Percentiles rank a stretch among this genome's conserved stretches.
Evolutionary conservation across 1,284 basidiomycete genomes (phyloP).

Genomic region (Ceratobasidium sp.): DNA sequence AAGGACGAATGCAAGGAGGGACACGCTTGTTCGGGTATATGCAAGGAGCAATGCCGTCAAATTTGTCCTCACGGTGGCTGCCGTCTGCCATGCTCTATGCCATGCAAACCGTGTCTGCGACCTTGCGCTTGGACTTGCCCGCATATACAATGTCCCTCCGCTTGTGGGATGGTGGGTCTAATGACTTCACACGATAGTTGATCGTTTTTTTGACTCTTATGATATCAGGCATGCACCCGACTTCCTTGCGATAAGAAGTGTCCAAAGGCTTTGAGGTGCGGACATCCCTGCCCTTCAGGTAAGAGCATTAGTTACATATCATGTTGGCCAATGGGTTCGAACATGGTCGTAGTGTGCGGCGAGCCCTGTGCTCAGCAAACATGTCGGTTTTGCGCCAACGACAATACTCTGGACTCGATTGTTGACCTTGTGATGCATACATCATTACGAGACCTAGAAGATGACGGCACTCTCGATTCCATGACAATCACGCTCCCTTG

Average conservation of each 20-base stretch:
- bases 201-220: conserved; percentile 13
- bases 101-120: conserved; percentile 75
- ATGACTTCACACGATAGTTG: neutral
- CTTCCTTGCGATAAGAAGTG: conserved; percentile 76
- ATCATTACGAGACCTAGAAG: conserved; percentile 64
- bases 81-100: conserved; percentile 63
- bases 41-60: conserved; percentile 68
- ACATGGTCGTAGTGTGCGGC: conserved; percentile 68
- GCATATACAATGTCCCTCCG: conserved; percentile 71
- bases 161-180: conserved; percentile 74
- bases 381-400: conserved; percentile 67
- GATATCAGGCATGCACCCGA: conserved; percentile 70
- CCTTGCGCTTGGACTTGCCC: conserved; percentile 71
- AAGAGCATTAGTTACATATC: conserved; percentile 48
- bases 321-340: neutral
- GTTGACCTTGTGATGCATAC: conserved; percentile 72
- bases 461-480: conserved; percentile 56
- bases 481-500: conserved; percentile 75
- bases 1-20: conserved; percentile 63
- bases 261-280: conserved; percentile 64
- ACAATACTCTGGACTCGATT: conserved; percentile 60
- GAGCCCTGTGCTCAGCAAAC: conserved; percentile 72
- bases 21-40: conserved; percentile 66
- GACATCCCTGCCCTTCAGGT: conserved; percentile 78
- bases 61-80: conserved; percentile 69